Evolutionary conservation across 345 rosid genomes (phyloP).

Genomic region (Reutealis trisperma): DNA sequence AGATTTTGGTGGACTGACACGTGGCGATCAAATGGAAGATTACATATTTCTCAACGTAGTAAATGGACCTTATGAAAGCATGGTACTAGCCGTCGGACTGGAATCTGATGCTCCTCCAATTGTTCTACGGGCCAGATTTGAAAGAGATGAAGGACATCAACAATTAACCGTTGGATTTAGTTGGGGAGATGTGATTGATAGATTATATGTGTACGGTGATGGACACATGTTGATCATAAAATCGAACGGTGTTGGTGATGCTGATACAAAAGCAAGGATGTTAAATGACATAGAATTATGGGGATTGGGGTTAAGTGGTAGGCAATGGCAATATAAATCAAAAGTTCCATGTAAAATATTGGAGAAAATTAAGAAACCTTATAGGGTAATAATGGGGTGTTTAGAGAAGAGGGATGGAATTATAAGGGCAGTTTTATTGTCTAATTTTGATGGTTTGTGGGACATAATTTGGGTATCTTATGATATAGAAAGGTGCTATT

Average conservation of each 20-base stretch:
- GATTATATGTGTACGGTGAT: conserved; percentile 59
- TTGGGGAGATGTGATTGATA: conserved; percentile 27
- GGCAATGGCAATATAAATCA: conserved; percentile 48
- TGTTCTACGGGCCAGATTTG: conserved; percentile 48
- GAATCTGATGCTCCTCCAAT: conserved; percentile 13
- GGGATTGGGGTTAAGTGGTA: conserved; percentile 39
- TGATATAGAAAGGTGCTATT: conserved; percentile 31
- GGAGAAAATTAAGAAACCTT: conserved; percentile 42
- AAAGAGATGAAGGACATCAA: conserved; percentile 19
- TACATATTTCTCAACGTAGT: conserved; percentile 44
- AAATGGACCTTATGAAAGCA: conserved; percentile 50
- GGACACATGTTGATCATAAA: conserved; percentile 53
- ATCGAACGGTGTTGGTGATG: conserved; percentile 24
- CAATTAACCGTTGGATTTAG: conserved; percentile 21
- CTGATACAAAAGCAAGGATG: conserved; percentile 24
- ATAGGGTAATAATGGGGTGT: conserved; percentile 67
- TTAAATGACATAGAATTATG: conserved; percentile 47
- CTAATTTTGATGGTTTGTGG: conserved; percentile 58
- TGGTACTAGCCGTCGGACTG: conserved; percentile 39
- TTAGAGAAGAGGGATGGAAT: conserved; percentile 51
- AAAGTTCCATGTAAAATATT: conserved; percentile 43
- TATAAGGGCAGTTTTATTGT: conserved; percentile 56
- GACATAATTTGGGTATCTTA: conserved; percentile 60
- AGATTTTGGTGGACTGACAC: not conserved
- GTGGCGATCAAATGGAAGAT: not conserved